Evolutionary conservation across 129 eudicot species (phyloP), one percentile per base, ranked within the genome.

Genomic region (Escallonia rubra): DNA sequence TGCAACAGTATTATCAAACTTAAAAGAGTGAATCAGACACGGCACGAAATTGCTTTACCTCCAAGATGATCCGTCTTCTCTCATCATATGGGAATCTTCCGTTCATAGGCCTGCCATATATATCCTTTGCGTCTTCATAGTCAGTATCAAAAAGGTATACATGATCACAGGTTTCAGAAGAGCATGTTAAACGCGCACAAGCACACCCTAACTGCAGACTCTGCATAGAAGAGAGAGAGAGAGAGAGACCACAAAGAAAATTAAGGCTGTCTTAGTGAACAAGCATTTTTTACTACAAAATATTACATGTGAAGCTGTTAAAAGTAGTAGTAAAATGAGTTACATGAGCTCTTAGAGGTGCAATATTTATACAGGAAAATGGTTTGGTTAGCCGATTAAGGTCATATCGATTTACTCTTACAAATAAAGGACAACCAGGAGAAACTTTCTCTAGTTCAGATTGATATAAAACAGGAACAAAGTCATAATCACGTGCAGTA

Each of bases 41-140:
- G 23, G 40, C 1, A 57, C 2, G 7, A 53, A 47, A 43, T 43
- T 16, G 43, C 53, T 56, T 75, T 78, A 89, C 98, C 95, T 92
- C 98, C 44, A 92, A 76, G 60, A 92, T 78, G 12, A 92, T 81
- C 44, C 96, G 86, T 14, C 98, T 91, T 61, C 83, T 78, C 69
- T 86, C 91, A 82, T 92, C 98, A 78, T 92, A 92, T 3, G 98
- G 91, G 68, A 86, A 92, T 84, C 96, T 80, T 61, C 92, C 95
- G 43, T 67, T 85, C 96, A 92, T 86, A 14, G 91, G 82, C 61
- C 84, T 89, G 12, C 96, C 95, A 60, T 82, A 70, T 78, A 82
- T 78, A 80, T 92, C 98, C 80, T 92, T 92, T 38, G 98, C 96
- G 74, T 89, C 94, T 82, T 92, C 98, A 63, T 81, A 88, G 73